Conservation (phyloP, 768 basidiomycete species). For the Calvatia gigantea region DNA sequence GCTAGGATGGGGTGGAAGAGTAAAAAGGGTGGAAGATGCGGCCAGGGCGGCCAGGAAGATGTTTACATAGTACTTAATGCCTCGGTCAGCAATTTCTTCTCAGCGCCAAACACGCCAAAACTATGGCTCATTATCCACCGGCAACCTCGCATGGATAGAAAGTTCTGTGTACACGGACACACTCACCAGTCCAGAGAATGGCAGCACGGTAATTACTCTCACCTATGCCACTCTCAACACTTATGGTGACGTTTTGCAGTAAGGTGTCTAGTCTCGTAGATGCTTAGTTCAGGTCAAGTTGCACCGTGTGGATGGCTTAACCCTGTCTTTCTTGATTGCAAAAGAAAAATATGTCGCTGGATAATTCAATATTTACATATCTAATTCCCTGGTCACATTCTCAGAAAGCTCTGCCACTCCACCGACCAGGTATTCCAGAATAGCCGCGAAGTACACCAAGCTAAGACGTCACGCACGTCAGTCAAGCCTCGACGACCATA, state of each 20-base stretch:
- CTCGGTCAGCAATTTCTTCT: constrained; percentile 1
- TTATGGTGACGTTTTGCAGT: constrained; percentile 63
- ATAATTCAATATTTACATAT: constrained; percentile 82
- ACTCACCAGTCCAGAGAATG: no score
- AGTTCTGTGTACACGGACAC: no score
- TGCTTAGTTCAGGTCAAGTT: no score
- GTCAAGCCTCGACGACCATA: no score
- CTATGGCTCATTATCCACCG: no score
- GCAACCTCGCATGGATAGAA: not conserved
- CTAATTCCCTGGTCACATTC: constrained; percentile 74
- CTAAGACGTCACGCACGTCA: no score
- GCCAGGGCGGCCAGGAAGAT: constrained; percentile 2
- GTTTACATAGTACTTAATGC: not conserved
- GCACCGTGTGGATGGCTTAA: no score
- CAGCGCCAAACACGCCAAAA: constrained; percentile 13
- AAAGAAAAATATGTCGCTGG: constrained; percentile 77
- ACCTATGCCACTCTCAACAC: constrained; percentile 75
- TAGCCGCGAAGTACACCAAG: constrained; percentile 78
- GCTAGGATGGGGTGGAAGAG: not conserved
- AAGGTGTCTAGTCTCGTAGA: no score
- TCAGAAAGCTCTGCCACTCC: constrained; percentile 87
- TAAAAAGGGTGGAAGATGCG: not conserved
- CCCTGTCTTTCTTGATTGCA: constrained; percentile 78
- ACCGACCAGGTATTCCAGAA: constrained; percentile 82
- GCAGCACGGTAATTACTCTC: no score